These are phyloP conservation scores for Cladosporium austrohemisphaericum DNA, from an alignment of 2,329 filamentous ascomycete species.

Conservation along the genomic window DNA sequence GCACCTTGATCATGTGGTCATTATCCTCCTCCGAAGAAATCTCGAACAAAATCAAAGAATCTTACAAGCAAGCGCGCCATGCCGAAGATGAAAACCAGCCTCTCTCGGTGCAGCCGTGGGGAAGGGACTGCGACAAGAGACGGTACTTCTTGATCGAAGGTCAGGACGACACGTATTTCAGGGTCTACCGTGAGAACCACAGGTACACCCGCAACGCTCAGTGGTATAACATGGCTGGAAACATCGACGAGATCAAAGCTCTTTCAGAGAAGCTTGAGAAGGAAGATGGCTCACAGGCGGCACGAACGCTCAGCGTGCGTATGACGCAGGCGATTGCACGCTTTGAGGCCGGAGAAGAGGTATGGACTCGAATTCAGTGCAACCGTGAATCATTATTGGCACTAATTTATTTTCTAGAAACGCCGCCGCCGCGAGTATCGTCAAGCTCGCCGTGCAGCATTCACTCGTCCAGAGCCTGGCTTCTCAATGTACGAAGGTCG, in stretches of 20 bases:
- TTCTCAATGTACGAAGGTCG: slow-evolving; percentile 95
- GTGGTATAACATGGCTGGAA: slow-evolving; percentile 91
- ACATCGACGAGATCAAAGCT: slow-evolving; percentile 76
- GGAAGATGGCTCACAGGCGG: slow-evolving; percentile 75
- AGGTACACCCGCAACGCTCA: slow-evolving; percentile 66
- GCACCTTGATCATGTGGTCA: slow-evolving; percentile 81
- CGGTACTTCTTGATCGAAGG: slow-evolving; percentile 94
- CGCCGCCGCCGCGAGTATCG: slow-evolving; percentile 90
- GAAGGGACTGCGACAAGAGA: slow-evolving; percentile 81
- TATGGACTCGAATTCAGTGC: too few relatives aligned
- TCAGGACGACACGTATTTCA: slow-evolving; percentile 87
- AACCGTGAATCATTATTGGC: not conserved
- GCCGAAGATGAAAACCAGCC: slow-evolving; percentile 77
- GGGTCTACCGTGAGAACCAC: slow-evolving; percentile 91
- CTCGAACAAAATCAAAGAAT: slow-evolving; percentile 75
- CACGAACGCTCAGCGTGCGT: slow-evolving; percentile 70
- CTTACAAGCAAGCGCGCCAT: slow-evolving; percentile 83
- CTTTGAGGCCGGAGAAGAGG: slow-evolving; percentile 90
- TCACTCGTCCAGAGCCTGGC: slow-evolving; percentile 79
- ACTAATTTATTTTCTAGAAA: slow-evolving; percentile 57
- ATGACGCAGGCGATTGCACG: slow-evolving; percentile 77
- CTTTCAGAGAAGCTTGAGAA: slow-evolving; percentile 73
- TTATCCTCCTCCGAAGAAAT: slow-evolving; percentile 82
- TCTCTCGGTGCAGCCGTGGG: slow-evolving; percentile 86
- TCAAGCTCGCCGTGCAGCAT: slow-evolving; percentile 77